Percentiles rank a stretch among this genome's conserved stretches.
Evolutionary conservation across 208 protist genomes (phyloP).

Genomic region (Acanthamoeba culbertsoni): DNA sequence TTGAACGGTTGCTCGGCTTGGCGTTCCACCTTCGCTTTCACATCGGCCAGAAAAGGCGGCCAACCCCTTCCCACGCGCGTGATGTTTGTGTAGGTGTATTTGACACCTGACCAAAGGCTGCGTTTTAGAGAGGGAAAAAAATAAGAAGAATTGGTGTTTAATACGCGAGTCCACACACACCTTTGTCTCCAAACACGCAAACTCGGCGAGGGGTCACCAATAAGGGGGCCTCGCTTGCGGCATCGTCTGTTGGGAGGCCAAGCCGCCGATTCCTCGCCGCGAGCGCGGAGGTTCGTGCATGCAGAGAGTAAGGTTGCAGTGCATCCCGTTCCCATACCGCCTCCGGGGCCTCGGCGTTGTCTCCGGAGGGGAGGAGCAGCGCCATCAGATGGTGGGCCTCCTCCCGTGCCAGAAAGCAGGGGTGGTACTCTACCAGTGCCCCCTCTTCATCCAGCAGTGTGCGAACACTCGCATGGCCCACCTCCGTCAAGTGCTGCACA

Average conservation of each 20-base stretch:
- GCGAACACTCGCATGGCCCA: too few relatives aligned
- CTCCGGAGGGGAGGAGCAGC: background rate
- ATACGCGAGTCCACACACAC: background rate
- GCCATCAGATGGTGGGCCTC: background rate
- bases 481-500: too few relatives aligned
- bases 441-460: background rate
- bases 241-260: background rate
- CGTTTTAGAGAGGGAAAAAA: background rate
- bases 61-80: slow-evolving; percentile 2
- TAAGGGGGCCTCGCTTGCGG: background rate
- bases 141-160: too few relatives aligned
- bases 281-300: background rate
- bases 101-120: background rate
- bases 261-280: background rate
- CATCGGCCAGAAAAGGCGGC: background rate
- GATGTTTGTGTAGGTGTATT: slow-evolving; percentile 8
- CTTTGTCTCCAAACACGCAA: background rate
- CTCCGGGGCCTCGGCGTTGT: background rate
- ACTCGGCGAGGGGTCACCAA: background rate
- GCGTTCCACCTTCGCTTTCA: background rate
- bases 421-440: background rate
- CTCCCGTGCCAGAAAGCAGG: background rate
- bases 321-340: background rate
- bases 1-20: background rate
- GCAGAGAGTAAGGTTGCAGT: background rate